Percentiles rank a stretch among this genome's conserved stretches.
Evolutionary conservation across 345 rosid genomes (phyloP).

Genomic region (Dimocarpus longan): DNA sequence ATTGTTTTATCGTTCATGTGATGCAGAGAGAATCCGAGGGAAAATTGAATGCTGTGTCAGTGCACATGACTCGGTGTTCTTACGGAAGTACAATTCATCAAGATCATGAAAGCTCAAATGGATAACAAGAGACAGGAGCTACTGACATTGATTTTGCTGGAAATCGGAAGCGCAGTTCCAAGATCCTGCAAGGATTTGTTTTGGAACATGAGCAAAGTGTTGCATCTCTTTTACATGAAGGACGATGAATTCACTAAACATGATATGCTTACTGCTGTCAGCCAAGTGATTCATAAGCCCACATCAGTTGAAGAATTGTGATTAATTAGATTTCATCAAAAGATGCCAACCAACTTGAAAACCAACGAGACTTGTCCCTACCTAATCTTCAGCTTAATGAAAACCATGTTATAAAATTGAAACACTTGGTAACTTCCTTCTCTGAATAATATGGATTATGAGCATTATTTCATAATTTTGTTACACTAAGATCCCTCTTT

Average conservation of each 20-base stretch:
- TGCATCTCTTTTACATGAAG: conserved; percentile 69
- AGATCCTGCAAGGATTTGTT: conserved; percentile 73
- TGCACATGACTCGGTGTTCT: conserved; percentile 45
- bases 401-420: too few relatives aligned
- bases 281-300: conserved; percentile 50
- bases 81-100: conserved; percentile 39
- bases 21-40: conserved; percentile 76
- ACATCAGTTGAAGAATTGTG: conserved; percentile 18
- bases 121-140: conserved; percentile 46
- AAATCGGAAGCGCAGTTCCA: conserved; percentile 53
- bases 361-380: too few relatives aligned
- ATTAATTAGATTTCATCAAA: too few relatives aligned
- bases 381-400: too few relatives aligned
- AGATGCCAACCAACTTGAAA: too few relatives aligned
- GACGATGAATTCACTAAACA: conserved; percentile 75
- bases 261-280: conserved; percentile 51
- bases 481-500: not conserved
- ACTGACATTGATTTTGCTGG: conserved; percentile 56
- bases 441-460: too few relatives aligned
- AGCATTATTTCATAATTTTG: not conserved
- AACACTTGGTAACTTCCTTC: too few relatives aligned
- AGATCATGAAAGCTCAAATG: conserved; percentile 31
- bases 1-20: not conserved
- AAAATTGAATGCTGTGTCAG: conserved; percentile 59
- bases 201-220: conserved; percentile 75